phyloP scores from a whole-genome alignment of 2,329 filamentous ascomycete species.

The Penicillium sp. region DNA sequence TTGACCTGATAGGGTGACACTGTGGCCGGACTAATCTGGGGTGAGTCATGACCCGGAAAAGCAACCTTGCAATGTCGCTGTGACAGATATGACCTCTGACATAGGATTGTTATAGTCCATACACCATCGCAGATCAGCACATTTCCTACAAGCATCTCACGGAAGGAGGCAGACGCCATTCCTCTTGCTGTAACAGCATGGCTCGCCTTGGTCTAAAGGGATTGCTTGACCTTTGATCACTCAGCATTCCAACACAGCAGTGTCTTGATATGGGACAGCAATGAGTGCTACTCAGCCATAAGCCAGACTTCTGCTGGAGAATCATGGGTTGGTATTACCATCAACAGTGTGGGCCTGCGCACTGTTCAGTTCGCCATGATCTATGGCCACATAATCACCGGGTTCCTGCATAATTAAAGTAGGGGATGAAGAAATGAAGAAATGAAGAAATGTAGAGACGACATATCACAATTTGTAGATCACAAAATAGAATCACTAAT shows the following conservation, averaged over 20 bases:
- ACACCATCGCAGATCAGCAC: constrained; percentile 40
- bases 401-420: too few relatives aligned
- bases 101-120: constrained; percentile 36
- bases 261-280: constrained; percentile 47
- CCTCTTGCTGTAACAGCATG: constrained; percentile 43
- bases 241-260: constrained; percentile 6
- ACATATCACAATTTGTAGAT: not conserved
- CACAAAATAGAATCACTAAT: not conserved
- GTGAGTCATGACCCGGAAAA: constrained; percentile 9
- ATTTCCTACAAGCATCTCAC: constrained; percentile 36
- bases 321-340: constrained; percentile 9
- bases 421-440: too few relatives aligned
- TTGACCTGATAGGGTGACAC: constrained; percentile 33
- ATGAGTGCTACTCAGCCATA: constrained; percentile 39
- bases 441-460: not conserved
- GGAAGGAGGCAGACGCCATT: constrained; percentile 37
- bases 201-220: constrained; percentile 41
- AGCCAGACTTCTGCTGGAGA: constrained; percentile 6
- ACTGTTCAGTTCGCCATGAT: constrained; percentile 37
- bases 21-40: constrained; percentile 34
- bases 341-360: constrained; percentile 37
- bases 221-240: constrained; percentile 36
- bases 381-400: constrained; percentile 26
- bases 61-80: too few relatives aligned
- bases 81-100: not conserved